Conservation (phyloP, 2,329 filamentous ascomycete species). For the Coniochaeta hoffmannii region DNA sequence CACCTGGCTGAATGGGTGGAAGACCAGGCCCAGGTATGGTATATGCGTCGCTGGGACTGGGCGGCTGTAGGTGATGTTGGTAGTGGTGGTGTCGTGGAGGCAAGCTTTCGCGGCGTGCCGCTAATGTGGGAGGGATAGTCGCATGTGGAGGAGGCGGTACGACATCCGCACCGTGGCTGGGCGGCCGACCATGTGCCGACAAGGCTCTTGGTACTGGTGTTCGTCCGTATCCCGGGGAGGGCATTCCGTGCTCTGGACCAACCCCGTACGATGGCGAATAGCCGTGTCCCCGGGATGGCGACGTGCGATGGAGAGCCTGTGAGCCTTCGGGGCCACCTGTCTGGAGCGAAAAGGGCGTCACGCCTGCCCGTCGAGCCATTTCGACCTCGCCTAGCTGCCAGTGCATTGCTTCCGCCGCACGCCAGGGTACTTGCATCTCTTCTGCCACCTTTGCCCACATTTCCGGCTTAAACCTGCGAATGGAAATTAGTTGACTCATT, state of each 20-base stretch:
- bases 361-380: slow-evolving; percentile 87
- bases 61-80: slow-evolving; percentile 22
- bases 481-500: slow-evolving; percentile 7
- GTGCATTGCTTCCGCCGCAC: slow-evolving; percentile 95
- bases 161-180: neutral
- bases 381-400: slow-evolving; percentile 92
- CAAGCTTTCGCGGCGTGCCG: slow-evolving; percentile 34
- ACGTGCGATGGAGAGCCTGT: slow-evolving; percentile 23
- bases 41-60: neutral
- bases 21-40: slow-evolving; percentile 31
- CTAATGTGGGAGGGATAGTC: slow-evolving; percentile 19
- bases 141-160: slow-evolving; percentile 8
- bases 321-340: slow-evolving; percentile 24
- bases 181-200: neutral
- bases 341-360: slow-evolving; percentile 70
- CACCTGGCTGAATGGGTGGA: slow-evolving; percentile 42
- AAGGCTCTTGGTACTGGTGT: slow-evolving; percentile 5
- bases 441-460: slow-evolving; percentile 97
- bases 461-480: slow-evolving; percentile 80
- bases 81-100: slow-evolving; percentile 26
- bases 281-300: slow-evolving; percentile 31
- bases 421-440: slow-evolving; percentile 92
- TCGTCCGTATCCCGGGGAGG: slow-evolving; percentile 37
- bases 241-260: slow-evolving; percentile 27
- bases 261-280: slow-evolving; percentile 41